Base-by-base conservation (phyloP, 169 alveolate genomes). In the Eimeria maxima region DNA sequence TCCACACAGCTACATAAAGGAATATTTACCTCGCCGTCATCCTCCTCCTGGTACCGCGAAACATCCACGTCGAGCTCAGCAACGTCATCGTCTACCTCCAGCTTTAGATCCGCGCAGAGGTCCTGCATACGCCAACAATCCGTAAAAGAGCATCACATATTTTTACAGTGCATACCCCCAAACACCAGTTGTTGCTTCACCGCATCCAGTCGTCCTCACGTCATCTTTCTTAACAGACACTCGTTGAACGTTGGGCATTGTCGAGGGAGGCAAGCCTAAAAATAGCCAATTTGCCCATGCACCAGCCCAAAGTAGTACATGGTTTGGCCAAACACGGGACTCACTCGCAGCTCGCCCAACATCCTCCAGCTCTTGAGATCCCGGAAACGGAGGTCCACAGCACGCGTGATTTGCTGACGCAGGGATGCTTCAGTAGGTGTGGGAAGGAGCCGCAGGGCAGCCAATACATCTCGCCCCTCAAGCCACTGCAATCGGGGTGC, bases 341-440 rank as follows among this genome's bases (percentile, higher is more conserved):
- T 86, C 4, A 86, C 93, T 38, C 93, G 76, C 0, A 86, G 93
- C 29, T 86, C 93, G 53, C 60, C 8, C 81, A 86, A 27, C 18
- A 14, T 27, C 24, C 93, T 50, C 93, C 93, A 86, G 80, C 93
- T 86, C 93, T 86, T 86, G 60, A 86, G 80, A 38, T 86, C 93
- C 80, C 81, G 38, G 57, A 38, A 86, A 11, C 93, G 93, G 11
- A 86, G 57, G n/a, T 86, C 80, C 81, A 86, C 93, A 18, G 93
- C 93, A 16, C 81, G 24, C 14, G 80, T 42, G 42, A 86, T 20
- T 29, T 86, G 93, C 29, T 86, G 93, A 13, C 93, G 76, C 16
- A 86, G 38, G 67, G 80, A 47, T 38, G 65, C 38, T 47, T 86
- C 93, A 3, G 69, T 20, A 27, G 80, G 53, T 3, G 33, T 69